A percentile compares a stretch with the other conserved stretches of the same genome.
phyloP scores from a whole-genome alignment of 163 green algal genomes.

The Chlorella variabilis region DNA sequence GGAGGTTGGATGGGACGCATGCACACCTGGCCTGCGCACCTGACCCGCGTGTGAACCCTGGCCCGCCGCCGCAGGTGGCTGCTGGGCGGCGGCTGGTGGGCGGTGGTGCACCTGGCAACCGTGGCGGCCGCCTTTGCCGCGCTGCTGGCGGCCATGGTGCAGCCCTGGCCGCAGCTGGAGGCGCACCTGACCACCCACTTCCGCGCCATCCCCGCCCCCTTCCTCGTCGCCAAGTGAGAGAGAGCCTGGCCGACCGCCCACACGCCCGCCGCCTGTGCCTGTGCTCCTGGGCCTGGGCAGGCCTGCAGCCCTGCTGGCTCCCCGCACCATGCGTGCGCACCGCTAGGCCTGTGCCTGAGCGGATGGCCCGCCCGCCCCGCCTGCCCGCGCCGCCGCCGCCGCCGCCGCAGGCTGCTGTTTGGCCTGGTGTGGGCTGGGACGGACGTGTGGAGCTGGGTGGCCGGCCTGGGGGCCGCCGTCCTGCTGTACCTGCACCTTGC shows the following conservation, averaged over 20 bases:
- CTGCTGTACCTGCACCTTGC: conserved; percentile 17
- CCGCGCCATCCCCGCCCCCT: background rate
- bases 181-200: background rate
- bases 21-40: too few relatives aligned
- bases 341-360: too few relatives aligned
- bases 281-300: too few relatives aligned
- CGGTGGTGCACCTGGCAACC: background rate
- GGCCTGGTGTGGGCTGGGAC: background rate
- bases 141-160: background rate
- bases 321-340: too few relatives aligned
- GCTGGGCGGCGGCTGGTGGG: conserved; percentile 22
- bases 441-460: background rate
- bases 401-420: background rate
- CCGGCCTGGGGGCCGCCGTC: background rate
- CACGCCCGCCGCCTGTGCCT: too few relatives aligned
- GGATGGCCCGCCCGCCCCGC: too few relatives aligned
- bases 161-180: background rate
- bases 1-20: too few relatives aligned
- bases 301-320: too few relatives aligned
- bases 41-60: too few relatives aligned
- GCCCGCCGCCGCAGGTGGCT: conserved; percentile 9
- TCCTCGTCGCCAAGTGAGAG: conserved; percentile 12
- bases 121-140: background rate
- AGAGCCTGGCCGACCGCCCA: too few relatives aligned
- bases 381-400: too few relatives aligned